Base-by-base conservation (phyloP, 495 filamentous ascomycete genomes). In the Sabuloglossum arenarium region DNA sequence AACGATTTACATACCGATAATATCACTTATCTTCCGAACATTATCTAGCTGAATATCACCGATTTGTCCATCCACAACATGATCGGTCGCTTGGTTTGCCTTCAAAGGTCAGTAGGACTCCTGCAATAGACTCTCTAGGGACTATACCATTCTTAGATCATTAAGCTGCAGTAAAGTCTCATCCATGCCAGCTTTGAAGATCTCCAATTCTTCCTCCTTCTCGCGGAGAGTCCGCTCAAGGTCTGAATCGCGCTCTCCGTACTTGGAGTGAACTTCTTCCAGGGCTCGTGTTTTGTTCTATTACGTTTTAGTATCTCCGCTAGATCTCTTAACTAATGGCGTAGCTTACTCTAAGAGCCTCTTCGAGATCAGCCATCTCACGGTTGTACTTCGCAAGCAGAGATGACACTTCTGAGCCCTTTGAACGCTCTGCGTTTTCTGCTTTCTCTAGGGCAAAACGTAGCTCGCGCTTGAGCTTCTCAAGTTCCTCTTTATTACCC, bases 141-240 rank as follows among this genome's bases (percentile, higher is more conserved):
- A 19, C n/a, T 65, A 58, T 66, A 77, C 74, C 70, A 76, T 61
- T 59, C 74, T 77, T 60, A 95, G 71, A 66, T 96, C 88, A 61
- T 94, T 88, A 34, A 97, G 74, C 67, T 94, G 86, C 50, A 94
- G 75, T 56, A 97, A 67, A 42, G 90, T 86, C 70, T 96, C 84
- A 61, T 98, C 93, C 88, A 96, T 90, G 61, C 86, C 90, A 57
- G 86, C 86, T 68, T 96, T 93, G 70, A 88, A 93, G 21, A 94
- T 86, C 68, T 96, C 91, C 23, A 98, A 80, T 67, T 98, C 93
- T 63, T 95, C 88, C 68, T 97, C 93, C 69, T 94, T 95, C 60
- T 94, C 88, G 12, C 80, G 82, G 29, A 98, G 75, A 21, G 82
- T 73, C 46, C 82, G 71, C 61, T 95, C 87, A 14, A 93, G 80